Evolutionary conservation across 2,329 filamentous ascomycete genomes (phyloP), one percentile per base, ranked within the genome.

Genomic region (Cytospora chrysosperma): DNA sequence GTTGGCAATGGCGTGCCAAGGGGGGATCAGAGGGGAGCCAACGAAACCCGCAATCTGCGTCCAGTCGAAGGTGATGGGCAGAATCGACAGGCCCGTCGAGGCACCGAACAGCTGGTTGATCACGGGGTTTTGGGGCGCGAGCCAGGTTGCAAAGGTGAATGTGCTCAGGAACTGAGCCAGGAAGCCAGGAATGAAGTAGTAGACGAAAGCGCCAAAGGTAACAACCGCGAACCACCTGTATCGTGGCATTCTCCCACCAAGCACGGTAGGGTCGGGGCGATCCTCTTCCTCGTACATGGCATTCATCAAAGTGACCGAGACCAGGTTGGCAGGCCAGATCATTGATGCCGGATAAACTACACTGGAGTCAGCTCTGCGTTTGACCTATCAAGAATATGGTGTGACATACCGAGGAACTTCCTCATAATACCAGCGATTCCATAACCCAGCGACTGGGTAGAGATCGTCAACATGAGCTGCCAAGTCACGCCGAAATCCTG

Each of bases 61-160:
- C 88, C 89, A 92, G 77, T 92, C 89, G 70, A 92, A 91, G 0
- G 88, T 91, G 34, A 92, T 85, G 1, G 89, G 89, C 8, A 92
- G 75, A 30, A 92, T 70, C 0, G 86, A 89, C 4, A 92, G 67
- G 0, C 90, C 89, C 0, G 86, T 88, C 56, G 79, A 81, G 1
- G 87, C 88, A 2, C 90, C 90, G 68, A 92, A 92, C 1, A 92
- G 71, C 72, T 92, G 89, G 68, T 92, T 93, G 47, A 92, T 75
- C 12, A 90, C 76, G 0, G 85, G 79, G 64, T 85, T 91, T 56
- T 91, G 79, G 0, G 90, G 90, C 1, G 84, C 85, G 62, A 91
- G 83, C 88, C 89, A 92, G 0, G 89, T 91, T 13, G 85, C 80
- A 70, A 90, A 89, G 9, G 88, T 87, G 69, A 92, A 91, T 10